phyloP scores from a whole-genome alignment of 164 flowering plant species.

The Stephania yunnanensis region DNA sequence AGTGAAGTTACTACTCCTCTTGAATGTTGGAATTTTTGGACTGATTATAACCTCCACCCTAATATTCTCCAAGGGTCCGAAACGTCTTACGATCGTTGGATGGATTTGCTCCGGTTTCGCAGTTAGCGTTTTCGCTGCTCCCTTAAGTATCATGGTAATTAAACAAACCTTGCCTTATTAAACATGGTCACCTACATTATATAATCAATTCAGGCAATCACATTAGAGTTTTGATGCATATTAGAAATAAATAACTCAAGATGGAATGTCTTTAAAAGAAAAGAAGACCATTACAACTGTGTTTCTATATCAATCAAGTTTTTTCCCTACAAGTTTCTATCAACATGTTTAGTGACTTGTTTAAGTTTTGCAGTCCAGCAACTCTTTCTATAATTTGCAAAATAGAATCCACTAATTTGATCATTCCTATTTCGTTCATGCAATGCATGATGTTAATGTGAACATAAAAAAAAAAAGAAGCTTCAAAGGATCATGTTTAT shows the following conservation, averaged over 20 bases:
- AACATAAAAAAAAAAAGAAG: too few species aligned
- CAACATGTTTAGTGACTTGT: not conserved
- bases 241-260: too few species aligned
- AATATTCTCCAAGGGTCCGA: conserved; percentile 18
- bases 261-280: not conserved
- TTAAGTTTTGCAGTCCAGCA: not conserved
- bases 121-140: conserved; percentile 61
- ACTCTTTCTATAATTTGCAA: not conserved
- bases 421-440: not conserved
- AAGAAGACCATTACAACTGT: not conserved
- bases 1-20: conserved; percentile 32
- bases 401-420: not conserved
- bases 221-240: not conserved
- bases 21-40: conserved; percentile 35
- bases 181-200: not conserved
- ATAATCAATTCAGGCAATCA: not conserved
- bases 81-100: conserved; percentile 36
- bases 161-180: not conserved
- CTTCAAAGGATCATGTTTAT: too few species aligned
- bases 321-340: not conserved
- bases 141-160: conserved; percentile 65
- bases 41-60: conserved; percentile 33
- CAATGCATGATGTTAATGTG: too few species aligned
- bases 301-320: not conserved
- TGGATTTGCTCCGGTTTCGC: conserved; percentile 63